Evolutionary conservation across 805 yeast species (phyloP), one percentile per base, ranked within the genome.

Genomic region (Lachancea thermotolerans): DNA sequence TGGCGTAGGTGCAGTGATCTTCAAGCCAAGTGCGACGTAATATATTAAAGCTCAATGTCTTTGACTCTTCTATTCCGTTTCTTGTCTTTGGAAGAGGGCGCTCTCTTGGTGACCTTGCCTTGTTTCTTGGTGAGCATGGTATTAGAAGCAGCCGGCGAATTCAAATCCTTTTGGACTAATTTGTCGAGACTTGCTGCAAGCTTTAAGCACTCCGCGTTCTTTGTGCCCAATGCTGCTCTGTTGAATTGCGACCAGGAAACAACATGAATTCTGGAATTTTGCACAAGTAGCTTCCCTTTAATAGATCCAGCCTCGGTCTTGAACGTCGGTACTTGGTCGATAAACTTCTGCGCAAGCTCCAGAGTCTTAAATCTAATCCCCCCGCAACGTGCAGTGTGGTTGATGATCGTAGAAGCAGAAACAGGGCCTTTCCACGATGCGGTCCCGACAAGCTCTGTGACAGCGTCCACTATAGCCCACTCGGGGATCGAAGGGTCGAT

Each of bases 401-500:
- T 59, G 3, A 61, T 42, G 8, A 51, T 40, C 15, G 58, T 18
- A 9, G 60, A 39, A 16, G 46, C 43, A 2, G 63, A 49, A 8
- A 44, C 44, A 6, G 45, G 45, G 31, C 56, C 62, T 27, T 46
- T 47, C 59, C 64, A 58, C 8, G 49, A 43, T 10, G 49, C 37
- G 2, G 41, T 28, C n/a, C 41, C 44, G 0, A 55, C 49, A 7
- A 58, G 18, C 9, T 54, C 46, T 2, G 83, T 29, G 41, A 65
- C 55, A 25, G 55, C 61, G 4, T 64, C 66, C 10, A 74, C 55
- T 12, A 66, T 42, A 10, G 72, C 42, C 6, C 67, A 81, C 53
- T 82, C 87, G 0, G 95, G 82, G 6, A 82, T 58, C 12, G 79
- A 78, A 3, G 78, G 76, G 48, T 75, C 81, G 15, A 87, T 69